Evolutionary conservation across 257 asterid genomes (phyloP), one percentile per base, ranked within the genome.

Genomic region (Rauvolfia tetraphylla): DNA sequence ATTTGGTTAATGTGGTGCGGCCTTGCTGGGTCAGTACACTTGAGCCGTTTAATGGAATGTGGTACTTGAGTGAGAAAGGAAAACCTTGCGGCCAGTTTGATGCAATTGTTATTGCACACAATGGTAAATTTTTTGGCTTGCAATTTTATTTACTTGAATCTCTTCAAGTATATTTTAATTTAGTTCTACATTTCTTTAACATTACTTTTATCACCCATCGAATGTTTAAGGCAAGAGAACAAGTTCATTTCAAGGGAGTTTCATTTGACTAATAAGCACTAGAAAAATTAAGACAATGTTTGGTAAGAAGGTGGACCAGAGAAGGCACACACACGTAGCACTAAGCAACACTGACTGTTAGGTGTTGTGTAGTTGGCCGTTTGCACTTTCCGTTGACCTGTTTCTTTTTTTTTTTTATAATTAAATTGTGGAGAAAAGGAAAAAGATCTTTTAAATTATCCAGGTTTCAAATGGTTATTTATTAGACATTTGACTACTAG

Each of bases 1-100:
- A 82, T 54, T 57, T 86, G 86, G 92, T 92, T 81, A 84, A 94
- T 56, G 96, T 92, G 83, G 89, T 87, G 72, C 90, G 93, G 58
- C 97, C 96, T 79, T 89, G 98, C 85, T 94, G 98, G 98, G 83
- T 94, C 22, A 94, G 98, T 81, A 79, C 84, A 72, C 86, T 94
- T 42, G 98, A 92, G 79, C 97, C 97, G 17, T 88, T 84, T 78
- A 92, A 89, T 78, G 97, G 97, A 77, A 87, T 82, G 80, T 94
- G 98, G 98, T 86, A 90, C 89, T 79, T 94, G 85, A 88, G 97
- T 58, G 97, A 94, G 91, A 92, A 94, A 5, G 95, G 93, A 57
- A 91, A 89, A 84, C 86, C 89, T 72, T 84, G 97, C 72, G 98
- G 98, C 57, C 85, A 87, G 76, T 94, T 94, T 77, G 98, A 92